Conservation (phyloP, 345 rosid species). For the Camelina laxa region DNA sequence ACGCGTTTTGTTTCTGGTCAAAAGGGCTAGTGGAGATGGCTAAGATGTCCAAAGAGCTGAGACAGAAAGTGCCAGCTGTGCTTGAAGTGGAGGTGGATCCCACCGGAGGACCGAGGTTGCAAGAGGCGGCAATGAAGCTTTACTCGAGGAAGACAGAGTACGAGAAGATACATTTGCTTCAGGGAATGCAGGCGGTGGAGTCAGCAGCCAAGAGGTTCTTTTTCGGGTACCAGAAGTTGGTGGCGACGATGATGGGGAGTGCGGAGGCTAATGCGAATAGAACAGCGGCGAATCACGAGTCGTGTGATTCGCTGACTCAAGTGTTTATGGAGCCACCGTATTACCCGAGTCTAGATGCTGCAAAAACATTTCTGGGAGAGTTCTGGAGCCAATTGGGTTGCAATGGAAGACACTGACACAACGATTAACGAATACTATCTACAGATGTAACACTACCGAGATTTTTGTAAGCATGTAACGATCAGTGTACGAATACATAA, state of each 20-base stretch:
- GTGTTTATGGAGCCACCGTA: conserved; percentile 80
- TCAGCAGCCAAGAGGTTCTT: conserved; percentile 75
- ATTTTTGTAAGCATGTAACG: conserved; percentile 31
- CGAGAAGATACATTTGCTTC: conserved; percentile 70
- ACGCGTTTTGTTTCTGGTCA: conserved; percentile 81
- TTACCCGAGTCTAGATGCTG: conserved; percentile 93
- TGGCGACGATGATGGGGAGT: conserved; percentile 86
- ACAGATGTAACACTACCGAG: conserved; percentile 15
- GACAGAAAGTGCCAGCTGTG: conserved; percentile 74
- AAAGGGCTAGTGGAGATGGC: conserved; percentile 65
- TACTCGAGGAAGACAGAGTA: conserved; percentile 61
- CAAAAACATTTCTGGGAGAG: conserved; percentile 92
- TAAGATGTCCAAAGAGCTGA: conserved; percentile 63
- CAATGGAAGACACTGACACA: conserved; percentile 33
- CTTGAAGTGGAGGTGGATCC: conserved; percentile 90
- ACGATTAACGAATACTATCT: not conserved
- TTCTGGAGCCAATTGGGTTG: conserved; percentile 50
- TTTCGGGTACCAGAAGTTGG: conserved; percentile 69
- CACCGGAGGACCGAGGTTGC: conserved; percentile 85
- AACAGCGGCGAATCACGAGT: conserved; percentile 50
- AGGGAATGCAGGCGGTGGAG: conserved; percentile 80
- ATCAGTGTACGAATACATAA: conserved; percentile 12
- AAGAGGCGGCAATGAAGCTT: conserved; percentile 87
- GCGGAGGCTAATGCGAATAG: conserved; percentile 58
- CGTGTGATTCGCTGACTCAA: conserved; percentile 68